Evolutionary conservation across 164 flowering plant species (phyloP).

Genomic region (Berberis thunbergii): DNA sequence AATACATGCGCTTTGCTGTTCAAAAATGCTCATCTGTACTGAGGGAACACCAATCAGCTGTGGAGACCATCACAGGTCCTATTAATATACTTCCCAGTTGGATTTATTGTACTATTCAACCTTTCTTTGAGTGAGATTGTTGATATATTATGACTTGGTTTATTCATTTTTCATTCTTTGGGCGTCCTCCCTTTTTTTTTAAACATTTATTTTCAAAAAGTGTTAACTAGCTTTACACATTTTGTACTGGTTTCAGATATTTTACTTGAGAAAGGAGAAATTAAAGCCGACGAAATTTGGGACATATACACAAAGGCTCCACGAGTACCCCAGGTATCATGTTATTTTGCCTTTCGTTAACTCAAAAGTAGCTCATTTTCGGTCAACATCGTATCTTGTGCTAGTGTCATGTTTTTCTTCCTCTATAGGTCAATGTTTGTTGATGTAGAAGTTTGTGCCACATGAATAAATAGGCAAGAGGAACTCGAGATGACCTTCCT

Average conservation of each 20-base stretch:
- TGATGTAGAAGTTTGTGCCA: too few species aligned
- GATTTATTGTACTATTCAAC: background rate
- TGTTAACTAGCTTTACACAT: conserved; percentile 3
- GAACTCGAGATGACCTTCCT: too few species aligned
- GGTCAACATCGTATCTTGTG: background rate
- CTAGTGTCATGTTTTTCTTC: background rate
- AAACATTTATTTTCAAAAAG: too few species aligned
- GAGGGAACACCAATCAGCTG: conserved; percentile 65
- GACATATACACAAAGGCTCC: conserved; percentile 55
- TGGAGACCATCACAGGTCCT: conserved; percentile 82
- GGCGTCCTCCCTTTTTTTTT: background rate
- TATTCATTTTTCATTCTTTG: background rate
- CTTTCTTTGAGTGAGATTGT: background rate
- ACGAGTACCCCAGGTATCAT: conserved; percentile 60
- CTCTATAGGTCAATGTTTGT: too few species aligned
- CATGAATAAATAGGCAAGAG: too few species aligned
- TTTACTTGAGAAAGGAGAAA: conserved; percentile 75
- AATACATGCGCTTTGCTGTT: conserved; percentile 84
- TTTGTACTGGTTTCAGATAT: conserved; percentile 40
- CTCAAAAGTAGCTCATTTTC: background rate
- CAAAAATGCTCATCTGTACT: conserved; percentile 70
- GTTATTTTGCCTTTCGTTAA: background rate
- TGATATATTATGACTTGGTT: too few species aligned
- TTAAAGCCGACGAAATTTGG: conserved; percentile 85
- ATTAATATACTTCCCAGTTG: background rate